Base-by-base conservation (phyloP, 441 rosid genomes). In the Erodium chrysanthum region DNA sequence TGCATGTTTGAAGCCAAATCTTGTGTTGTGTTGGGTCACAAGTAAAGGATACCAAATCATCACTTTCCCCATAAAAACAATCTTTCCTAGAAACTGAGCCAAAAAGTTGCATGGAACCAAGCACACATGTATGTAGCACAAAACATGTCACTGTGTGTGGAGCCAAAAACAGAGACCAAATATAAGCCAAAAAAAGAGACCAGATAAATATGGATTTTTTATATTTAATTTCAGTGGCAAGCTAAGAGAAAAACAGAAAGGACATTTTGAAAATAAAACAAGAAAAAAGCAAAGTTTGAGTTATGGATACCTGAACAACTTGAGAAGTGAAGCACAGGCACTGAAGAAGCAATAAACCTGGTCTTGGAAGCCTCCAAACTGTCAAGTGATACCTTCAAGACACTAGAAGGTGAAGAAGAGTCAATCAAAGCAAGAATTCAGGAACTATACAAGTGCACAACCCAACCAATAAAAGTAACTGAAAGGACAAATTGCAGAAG, bases 261-360 rank as follows among this genome's bases (percentile, higher is more conserved):
- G 7, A 48, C 42, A 37, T 37, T 37, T 37, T 25, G 29, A 1
- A 31, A 31, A 31, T 2, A 1, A 31, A 40, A 11, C 14, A 33
- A 29, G 27, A 2, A 12, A 46, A 31, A 46, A 31, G 46, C 12
- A 4, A 52, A 64, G 50, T 15, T 52, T 31, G 68, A 65, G 27
- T 31, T 60, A 21, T 35, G 71, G 75, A 73, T 74, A 78, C 84
- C 86, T 75, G 78, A 77, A 12, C 22, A 65, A 65, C 56, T 48
- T 52, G 23, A 52, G 48, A 40, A 40, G 48, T 10, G 35, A 31
- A 31, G 35, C 35, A 31, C n/a, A 40, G 11, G 48, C 48, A 40
- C 48, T 1, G 14, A 40, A 40, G 48, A 40, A n/a, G 48, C 48
- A 40, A 40, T 40, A 12, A 68, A 69, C 65, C 56, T 71, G 65